Evolutionary conservation across 179 eudicot species (phyloP).

Genomic region (Silene coronaria): DNA sequence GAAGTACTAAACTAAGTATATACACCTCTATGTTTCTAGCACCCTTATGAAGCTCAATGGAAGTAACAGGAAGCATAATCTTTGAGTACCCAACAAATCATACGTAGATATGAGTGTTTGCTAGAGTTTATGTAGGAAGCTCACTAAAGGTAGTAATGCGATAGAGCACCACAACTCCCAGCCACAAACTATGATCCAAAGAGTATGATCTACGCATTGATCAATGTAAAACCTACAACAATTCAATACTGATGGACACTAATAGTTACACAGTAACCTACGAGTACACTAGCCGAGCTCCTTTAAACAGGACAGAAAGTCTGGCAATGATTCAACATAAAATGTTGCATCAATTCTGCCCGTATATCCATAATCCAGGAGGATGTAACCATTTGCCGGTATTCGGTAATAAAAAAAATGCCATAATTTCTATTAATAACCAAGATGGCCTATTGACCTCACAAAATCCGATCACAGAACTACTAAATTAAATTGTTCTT

Average conservation of each 20-base stretch:
- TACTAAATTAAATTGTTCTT: not conserved
- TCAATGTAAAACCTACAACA: not conserved
- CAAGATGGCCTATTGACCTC: not conserved
- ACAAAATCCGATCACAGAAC: not conserved
- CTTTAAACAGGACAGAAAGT: not conserved
- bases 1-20: not conserved
- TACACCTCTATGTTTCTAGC: not conserved
- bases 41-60: not conserved
- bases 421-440: not conserved
- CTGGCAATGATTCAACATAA: not conserved
- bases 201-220: not conserved
- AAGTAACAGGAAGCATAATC: not conserved
- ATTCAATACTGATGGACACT: not conserved
- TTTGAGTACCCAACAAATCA: not conserved
- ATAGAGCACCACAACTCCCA: no score
- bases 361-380: not conserved
- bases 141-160: not conserved
- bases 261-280: not conserved
- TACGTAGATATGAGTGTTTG: not conserved
- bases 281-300: not conserved
- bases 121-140: not conserved
- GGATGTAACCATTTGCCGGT: not conserved
- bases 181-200: not conserved
- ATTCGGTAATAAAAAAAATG: not conserved
- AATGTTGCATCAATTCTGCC: no score